phyloP scores from a whole-genome alignment of 2,329 filamentous ascomycete species.

The Pleomassaria siparia region DNA sequence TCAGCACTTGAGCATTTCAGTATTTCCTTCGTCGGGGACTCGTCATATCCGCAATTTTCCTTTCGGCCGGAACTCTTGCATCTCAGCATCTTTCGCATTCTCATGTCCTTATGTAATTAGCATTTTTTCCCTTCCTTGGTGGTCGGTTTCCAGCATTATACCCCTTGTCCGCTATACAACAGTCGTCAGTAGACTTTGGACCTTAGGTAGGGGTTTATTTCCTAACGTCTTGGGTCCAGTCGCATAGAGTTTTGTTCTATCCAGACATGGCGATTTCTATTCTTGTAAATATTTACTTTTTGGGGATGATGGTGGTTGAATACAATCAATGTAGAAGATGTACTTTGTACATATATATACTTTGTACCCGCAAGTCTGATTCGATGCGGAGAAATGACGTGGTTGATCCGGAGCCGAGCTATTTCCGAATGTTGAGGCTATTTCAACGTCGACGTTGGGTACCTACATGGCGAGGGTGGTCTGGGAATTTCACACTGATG shows the following conservation, averaged over 20 bases:
- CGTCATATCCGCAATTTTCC: neutral
- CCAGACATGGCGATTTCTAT: too few relatives aligned
- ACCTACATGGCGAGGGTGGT: too few relatives aligned
- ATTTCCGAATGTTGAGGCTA: neutral
- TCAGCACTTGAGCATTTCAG: neutral
- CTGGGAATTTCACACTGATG: too few relatives aligned
- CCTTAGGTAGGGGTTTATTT: neutral
- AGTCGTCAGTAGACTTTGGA: neutral
- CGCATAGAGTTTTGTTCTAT: too few relatives aligned
- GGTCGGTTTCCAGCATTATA: neutral
- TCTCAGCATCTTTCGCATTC: neutral
- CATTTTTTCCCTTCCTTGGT: neutral
- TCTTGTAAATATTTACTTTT: too few relatives aligned
- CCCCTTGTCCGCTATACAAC: neutral
- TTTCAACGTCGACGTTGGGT: neutral
- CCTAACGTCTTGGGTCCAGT: neutral
- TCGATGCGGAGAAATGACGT: too few relatives aligned
- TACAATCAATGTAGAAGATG: too few relatives aligned
- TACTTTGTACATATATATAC: too few relatives aligned
- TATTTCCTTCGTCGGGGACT: neutral
- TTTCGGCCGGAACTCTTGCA: neutral
- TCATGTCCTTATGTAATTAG: neutral
- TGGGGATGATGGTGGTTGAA: too few relatives aligned
- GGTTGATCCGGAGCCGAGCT: neutral
- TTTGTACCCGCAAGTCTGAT: too few relatives aligned